Evolutionary conservation across 306 rosid species (phyloP), one percentile per base, ranked within the genome.

Genomic region (Boehmeria nivea): DNA sequence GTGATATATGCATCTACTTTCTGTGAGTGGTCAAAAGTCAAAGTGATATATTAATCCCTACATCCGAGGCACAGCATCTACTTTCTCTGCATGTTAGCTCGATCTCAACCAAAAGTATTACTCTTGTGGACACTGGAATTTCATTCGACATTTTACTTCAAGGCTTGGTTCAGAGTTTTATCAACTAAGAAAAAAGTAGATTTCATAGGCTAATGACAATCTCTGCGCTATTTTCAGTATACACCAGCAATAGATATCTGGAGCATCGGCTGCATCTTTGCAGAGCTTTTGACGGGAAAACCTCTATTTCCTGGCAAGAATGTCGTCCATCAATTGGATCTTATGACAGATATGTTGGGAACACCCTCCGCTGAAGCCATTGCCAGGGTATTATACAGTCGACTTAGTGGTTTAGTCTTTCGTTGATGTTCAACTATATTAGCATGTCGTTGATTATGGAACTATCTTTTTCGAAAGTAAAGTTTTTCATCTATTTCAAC

Each of bases 291-390:
- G 62, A 93, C 96, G 1, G 99, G 99, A 65, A 93, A 93, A 53
- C 94, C 99, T 58, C 96, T 93, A 68, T 93, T 93, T 77, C 99
- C 99, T 27, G 99, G 99, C 40, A 93, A 93, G 75, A 93, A 93
- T 70, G 95, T 93, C 43, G 99, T 93, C 49, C 99, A 93, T 74
- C 99, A 93, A 66, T 68, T 93, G 71, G 99, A 93, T 70, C 76
- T 93, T 64, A 93, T 93, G 99, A 87, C 95, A 51, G 99, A 93
- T 69, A 60, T 85, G 76, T 82, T 93, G 64, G 99, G 99, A 77
- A 85, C 94, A 18, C 99, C 99, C 20, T 87, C 83, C 62, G 72
- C 71, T 25, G 99, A 93, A 18, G 88, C 99, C 66, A 79, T 85
- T 71, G 95, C 88, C 46, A 85, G 96, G 94, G 99, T 93, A 25